Conservation (phyloP, 164 flowering plant genomes). For the Umbellularia californica region DNA sequence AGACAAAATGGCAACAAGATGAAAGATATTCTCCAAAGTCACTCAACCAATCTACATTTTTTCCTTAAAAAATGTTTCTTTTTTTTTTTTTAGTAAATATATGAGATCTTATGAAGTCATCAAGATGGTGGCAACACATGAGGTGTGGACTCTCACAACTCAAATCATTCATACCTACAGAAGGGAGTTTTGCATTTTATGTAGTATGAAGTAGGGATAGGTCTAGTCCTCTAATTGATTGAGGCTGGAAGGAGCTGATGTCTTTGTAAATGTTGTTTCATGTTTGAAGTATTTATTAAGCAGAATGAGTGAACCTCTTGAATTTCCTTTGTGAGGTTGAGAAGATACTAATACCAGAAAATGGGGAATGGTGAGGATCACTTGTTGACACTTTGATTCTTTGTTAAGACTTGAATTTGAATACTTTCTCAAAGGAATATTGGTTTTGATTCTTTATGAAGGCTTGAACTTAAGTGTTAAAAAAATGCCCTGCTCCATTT, state of each 20-base stretch:
- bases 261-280: neutral
- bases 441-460: neutral
- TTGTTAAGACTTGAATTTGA: neutral
- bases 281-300: too few relatives aligned
- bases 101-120: neutral
- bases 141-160: neutral
- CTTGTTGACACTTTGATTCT: too few relatives aligned
- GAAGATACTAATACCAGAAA: too few relatives aligned
- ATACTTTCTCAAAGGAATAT: neutral
- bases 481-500: too few relatives aligned
- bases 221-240: neutral
- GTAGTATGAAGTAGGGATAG: neutral
- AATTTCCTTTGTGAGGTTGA: neutral
- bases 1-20: neutral
- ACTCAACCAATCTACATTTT: too few relatives aligned
- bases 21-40: neutral
- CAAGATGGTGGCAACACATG: neutral
- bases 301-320: neutral
- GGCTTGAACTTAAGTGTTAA: too few relatives aligned
- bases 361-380: neutral
- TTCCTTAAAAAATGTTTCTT: neutral
- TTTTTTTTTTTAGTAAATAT: too few relatives aligned
- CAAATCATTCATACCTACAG: neutral
- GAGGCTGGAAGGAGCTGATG: neutral
- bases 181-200: neutral